Percentiles rank a stretch among this genome's conserved stretches.
Conservation (phyloP, 805 yeast genomes). For the Saturnispora ahearnii region DNA sequence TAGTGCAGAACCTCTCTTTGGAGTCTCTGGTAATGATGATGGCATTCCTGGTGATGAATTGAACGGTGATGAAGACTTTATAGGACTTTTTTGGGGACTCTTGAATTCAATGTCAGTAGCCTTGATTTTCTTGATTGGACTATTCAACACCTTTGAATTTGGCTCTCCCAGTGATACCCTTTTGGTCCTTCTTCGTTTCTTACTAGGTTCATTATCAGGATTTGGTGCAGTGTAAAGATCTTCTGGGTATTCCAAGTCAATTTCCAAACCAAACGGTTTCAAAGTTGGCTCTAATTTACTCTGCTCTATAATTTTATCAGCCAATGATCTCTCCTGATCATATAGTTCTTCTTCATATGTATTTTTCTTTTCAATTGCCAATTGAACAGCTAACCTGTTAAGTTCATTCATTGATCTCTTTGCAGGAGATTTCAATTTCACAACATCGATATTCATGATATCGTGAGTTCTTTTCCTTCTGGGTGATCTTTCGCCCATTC, state of each 20-base stretch:
- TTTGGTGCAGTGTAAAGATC: constrained; percentile 4
- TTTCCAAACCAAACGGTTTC: constrained; percentile 15
- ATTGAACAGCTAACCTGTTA: constrained; percentile 40
- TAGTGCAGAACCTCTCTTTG: not conserved
- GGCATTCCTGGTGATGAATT: not conserved
- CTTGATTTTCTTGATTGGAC: not conserved
- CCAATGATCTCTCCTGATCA: constrained; percentile 35
- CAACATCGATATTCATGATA: constrained; percentile 21
- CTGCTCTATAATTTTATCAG: constrained; percentile 36
- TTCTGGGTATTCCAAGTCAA: constrained; percentile 10
- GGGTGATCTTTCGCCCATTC: constrained; percentile 25
- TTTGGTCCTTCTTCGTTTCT: not conserved
- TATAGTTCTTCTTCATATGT: constrained; percentile 25
- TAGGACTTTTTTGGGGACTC: not conserved
- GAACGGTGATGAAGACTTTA: not conserved
- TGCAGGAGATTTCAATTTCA: constrained; percentile 39
- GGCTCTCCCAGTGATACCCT: not conserved
- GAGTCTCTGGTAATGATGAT: not conserved
- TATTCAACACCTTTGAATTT: not conserved
- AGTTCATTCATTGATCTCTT: constrained; percentile 30
- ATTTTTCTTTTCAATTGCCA: constrained; percentile 29
- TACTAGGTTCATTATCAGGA: not conserved
- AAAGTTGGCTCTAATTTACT: constrained; percentile 26
- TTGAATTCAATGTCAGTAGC: not conserved
- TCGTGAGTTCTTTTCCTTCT: constrained; percentile 28